Evolutionary conservation across 192 early-diverging fungal species (phyloP), one percentile per base, ranked within the genome.

Genomic region (Pilaira anomala): DNA sequence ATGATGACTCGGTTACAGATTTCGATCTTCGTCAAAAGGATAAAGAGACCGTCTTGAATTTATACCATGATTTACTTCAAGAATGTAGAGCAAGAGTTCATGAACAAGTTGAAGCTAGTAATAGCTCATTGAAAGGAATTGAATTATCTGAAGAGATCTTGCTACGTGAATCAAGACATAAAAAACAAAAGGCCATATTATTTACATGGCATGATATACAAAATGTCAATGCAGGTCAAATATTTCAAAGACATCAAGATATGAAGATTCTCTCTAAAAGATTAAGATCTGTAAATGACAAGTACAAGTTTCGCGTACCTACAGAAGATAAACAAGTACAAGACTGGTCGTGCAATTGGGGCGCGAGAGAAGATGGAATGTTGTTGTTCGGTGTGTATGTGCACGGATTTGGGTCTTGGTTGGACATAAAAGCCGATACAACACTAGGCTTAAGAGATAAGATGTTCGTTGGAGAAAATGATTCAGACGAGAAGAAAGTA

Each of bases 321-420:
- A 76, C 83, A 16, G 72, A 79, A n/a, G 68, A 94, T 22, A 97
- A 97, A 76, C 82, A 83, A 25, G 92, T 93, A 1, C 76, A 84
- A 64, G 87, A 88, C 58, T 98, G 96, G 96, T 78, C 77, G 48
- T 88, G 87, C 46, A 41, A 76, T 25, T 99, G 98, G 98, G 84
- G 88, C 3, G 87, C 86, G 55, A 86, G 85, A 44, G 98, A 99
- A 67, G 98, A 99, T 71, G 83, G 95, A n/a, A 92, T 95, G 91
- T 81, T 99, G 29, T 76, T 99, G 18, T 89, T 97, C 26, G 98
- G 98, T 54, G 88, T 98, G 46, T 91, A 93, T 72, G 80, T 82
- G 53, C 87, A 98, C 70, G 98, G 98, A 28, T 96, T 93, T 77
- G 95, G 96, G 13, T 88, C 82, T 60, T 98, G 95, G 96, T 74